phyloP scores from a whole-genome alignment of 257 asterid genomes.

The Solanum acaule region DNA sequence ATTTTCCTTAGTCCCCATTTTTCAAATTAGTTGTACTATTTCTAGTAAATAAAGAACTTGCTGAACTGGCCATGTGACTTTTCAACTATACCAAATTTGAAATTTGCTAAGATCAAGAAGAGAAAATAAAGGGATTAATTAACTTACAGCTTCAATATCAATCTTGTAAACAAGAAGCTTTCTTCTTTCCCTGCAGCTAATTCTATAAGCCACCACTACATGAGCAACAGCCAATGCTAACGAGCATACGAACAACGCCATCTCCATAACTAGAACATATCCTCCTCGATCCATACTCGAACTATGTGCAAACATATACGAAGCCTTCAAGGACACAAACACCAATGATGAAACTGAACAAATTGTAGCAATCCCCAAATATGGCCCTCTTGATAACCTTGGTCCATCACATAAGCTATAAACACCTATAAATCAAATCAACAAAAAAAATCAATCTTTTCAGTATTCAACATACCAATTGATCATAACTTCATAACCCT shows the following conservation, averaged over 20 bases:
- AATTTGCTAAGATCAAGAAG: not conserved
- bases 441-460: not conserved
- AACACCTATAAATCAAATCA: conserved; percentile 37
- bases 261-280: conserved; percentile 25
- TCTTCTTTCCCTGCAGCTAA: conserved; percentile 76
- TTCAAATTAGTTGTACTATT: not conserved
- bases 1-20: not conserved
- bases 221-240: conserved; percentile 67
- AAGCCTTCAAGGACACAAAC: conserved; percentile 71
- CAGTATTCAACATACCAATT: not conserved
- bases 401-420: conserved; percentile 93
- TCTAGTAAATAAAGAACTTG: not conserved
- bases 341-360: conserved; percentile 75
- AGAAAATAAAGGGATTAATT: not conserved
- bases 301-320: conserved; percentile 32
- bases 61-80: not conserved
- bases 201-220: conserved; percentile 74
- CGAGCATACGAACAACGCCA: conserved; percentile 56
- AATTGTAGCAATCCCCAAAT: conserved; percentile 57
- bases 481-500: not conserved
- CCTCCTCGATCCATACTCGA: conserved; percentile 13
- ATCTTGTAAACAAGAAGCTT: conserved; percentile 90
- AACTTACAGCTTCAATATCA: conserved; percentile 92
- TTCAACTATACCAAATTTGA: not conserved
- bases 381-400: conserved; percentile 74